Conservation (phyloP, 78 protist species). For the Pigoraptor vietnamica region DNA sequence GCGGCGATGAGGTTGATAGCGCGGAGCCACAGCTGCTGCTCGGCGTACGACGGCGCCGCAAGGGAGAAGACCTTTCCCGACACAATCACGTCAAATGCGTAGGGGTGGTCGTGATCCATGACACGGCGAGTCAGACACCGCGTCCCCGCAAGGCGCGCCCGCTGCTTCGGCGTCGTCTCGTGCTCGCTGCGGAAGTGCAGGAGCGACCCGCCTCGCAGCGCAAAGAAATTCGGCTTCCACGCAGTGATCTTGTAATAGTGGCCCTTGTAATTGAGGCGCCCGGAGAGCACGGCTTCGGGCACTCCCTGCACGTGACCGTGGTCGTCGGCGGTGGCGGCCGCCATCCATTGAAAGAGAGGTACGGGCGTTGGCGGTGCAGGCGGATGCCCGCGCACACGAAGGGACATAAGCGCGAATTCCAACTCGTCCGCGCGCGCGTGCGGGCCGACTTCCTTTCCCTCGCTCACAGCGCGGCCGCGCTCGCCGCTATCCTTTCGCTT, state of each 20-base stretch:
- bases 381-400: neutral
- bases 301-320: neutral
- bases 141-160: neutral
- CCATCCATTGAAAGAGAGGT: neutral
- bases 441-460: neutral
- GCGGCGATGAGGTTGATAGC: neutral
- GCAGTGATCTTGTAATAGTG: neutral
- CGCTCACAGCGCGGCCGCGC: neutral
- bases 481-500: neutral
- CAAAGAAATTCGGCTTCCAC: neutral
- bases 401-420: neutral
- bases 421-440: neutral
- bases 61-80: neutral
- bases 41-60: neutral
- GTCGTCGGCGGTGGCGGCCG: neutral
- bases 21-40: neutral
- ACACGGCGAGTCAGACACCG: neutral
- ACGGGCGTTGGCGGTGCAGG: too few species aligned
- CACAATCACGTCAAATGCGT: neutral
- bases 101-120: neutral
- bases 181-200: neutral
- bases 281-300: neutral
- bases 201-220: neutral
- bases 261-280: neutral
- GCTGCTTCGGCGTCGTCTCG: neutral